Evolutionary conservation across 2,329 filamentous ascomycete species (phyloP).

Genomic region (Fusarium phyllophilum): DNA sequence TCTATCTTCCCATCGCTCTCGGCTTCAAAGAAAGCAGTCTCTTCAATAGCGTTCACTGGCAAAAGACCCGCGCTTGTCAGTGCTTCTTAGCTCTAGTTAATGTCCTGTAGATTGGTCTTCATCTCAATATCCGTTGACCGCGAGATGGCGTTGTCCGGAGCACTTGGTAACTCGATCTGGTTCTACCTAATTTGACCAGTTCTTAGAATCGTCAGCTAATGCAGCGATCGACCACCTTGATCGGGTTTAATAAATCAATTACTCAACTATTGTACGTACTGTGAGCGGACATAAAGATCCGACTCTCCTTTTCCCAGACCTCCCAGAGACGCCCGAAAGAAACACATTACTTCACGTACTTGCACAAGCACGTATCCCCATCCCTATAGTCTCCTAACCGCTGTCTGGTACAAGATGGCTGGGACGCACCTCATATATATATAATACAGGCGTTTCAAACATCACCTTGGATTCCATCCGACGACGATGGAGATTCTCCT

Average conservation of each 20-base stretch:
- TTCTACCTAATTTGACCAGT: background rate
- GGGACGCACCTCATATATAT: background rate
- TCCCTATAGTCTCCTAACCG: background rate
- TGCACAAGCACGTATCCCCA: background rate
- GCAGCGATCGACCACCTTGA: background rate
- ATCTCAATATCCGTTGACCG: background rate
- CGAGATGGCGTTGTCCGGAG: background rate
- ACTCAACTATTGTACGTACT: background rate
- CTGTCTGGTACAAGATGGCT: background rate
- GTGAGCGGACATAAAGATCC: background rate
- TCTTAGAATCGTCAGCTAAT: background rate
- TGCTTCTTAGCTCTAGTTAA: background rate
- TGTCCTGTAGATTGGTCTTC: slow-evolving; percentile 13
- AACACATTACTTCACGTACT: background rate
- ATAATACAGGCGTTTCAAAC: slow-evolving; percentile 1
- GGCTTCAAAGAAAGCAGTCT: background rate
- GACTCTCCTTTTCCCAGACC: background rate
- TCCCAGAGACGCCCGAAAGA: slow-evolving; percentile 12
- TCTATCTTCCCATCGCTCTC: slow-evolving; percentile 2
- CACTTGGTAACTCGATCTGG: slow-evolving; percentile 8
- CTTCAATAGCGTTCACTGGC: background rate
- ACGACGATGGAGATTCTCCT: background rate
- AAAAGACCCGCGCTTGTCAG: background rate
- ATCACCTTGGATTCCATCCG: background rate
- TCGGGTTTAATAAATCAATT: background rate